phyloP scores from a whole-genome alignment of 2,329 filamentous ascomycete genomes.

The Aureobasidium uvarum region DNA sequence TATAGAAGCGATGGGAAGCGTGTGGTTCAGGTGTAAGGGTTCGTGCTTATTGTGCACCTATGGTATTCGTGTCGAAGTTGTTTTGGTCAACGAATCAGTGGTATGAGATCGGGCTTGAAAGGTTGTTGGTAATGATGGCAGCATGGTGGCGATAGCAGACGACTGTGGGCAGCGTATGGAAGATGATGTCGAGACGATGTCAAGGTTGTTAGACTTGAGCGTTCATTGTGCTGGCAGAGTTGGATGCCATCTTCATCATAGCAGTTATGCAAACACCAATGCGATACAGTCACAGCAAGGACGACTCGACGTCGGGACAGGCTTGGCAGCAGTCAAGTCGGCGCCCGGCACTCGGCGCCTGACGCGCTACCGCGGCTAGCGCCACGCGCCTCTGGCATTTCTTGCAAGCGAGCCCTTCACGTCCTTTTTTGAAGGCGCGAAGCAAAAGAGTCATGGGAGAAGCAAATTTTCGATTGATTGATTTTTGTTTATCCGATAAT shows the following conservation, averaged over 20 bases:
- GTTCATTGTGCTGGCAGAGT: slow-evolving; percentile 20
- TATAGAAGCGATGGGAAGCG: background rate
- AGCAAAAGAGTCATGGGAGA: slow-evolving; percentile 4
- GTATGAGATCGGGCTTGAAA: slow-evolving; percentile 53
- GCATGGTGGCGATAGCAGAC: slow-evolving; percentile 48
- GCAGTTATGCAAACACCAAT: slow-evolving; percentile 18
- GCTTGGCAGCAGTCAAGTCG: slow-evolving; percentile 5
- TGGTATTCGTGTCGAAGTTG: slow-evolving; percentile 2
- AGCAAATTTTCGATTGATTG: background rate
- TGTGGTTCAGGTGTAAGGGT: background rate
- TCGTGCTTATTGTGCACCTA: background rate
- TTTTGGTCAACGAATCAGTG: slow-evolving; percentile 45
- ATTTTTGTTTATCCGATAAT: slow-evolving; percentile 18
- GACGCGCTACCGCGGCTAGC: background rate
- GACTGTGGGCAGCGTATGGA: background rate
- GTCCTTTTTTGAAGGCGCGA: background rate
- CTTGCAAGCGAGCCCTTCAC: background rate
- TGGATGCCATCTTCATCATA: slow-evolving; percentile 2
- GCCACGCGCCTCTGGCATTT: background rate
- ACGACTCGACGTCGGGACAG: slow-evolving; percentile 15
- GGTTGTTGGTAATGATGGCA: slow-evolving; percentile 48
- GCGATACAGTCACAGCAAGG: slow-evolving; percentile 18
- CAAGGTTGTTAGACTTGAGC: slow-evolving; percentile 12
- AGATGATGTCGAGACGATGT: slow-evolving; percentile 6
- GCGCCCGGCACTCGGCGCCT: background rate